phyloP scores from a whole-genome alignment of 225 moss, liverwort and hornwort species.

The Pleurozium schreberi region DNA sequence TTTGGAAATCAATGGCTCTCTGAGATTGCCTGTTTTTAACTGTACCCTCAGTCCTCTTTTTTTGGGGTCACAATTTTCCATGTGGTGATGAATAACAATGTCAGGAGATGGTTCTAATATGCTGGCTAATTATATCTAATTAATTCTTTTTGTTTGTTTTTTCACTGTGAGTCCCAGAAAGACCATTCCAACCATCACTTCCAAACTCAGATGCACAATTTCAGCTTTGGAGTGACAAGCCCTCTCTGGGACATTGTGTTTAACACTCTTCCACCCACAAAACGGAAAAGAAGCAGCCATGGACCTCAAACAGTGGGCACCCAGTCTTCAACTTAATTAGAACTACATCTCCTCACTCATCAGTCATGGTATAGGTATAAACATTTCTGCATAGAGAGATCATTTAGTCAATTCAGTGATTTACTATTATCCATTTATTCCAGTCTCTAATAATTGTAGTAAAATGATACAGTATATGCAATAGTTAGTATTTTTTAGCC shows the following conservation, averaged over 20 bases:
- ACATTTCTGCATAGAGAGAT: background rate
- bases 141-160: background rate
- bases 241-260: conserved; percentile 34
- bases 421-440: background rate
- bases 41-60: too few species aligned
- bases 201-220: conserved; percentile 33
- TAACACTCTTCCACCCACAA: conserved; percentile 21
- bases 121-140: background rate
- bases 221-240: conserved; percentile 36
- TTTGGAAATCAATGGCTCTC: background rate
- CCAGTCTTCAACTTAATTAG: background rate
- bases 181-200: conserved; percentile 42
- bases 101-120: background rate
- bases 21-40: too few species aligned
- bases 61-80: background rate
- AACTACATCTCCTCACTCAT: too few species aligned
- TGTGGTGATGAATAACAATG: background rate
- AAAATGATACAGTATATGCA: background rate
- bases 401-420: background rate
- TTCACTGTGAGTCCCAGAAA: conserved; percentile 1
- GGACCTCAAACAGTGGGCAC: background rate
- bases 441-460: background rate
- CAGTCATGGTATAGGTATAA: background rate
- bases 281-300: background rate
- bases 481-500: background rate